Evolutionary conservation across 2,329 filamentous ascomycete species (phyloP), one percentile per base, ranked within the genome.

Genomic region (Colletotrichum sublineola): DNA sequence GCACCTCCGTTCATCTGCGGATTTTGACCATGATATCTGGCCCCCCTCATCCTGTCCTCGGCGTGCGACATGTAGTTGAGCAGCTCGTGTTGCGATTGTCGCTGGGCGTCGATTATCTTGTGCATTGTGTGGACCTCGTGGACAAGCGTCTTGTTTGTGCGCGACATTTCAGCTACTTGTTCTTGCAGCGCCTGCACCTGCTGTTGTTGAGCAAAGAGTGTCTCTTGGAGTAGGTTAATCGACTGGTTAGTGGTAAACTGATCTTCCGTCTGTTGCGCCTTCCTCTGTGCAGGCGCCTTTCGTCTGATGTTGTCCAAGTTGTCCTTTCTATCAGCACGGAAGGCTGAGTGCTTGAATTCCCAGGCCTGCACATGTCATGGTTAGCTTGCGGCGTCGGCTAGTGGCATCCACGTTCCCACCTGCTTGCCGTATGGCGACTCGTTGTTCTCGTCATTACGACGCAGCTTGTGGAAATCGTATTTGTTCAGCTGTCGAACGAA

Each of bases 271-370:
- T 85, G 84, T 75, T 89, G 88, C 3, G 87, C 82, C 80, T 98
- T 98, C 75, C 96, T 88, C 3, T 96, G 94, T 1, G 96, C 95
- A 0, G 96, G 96, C 2, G 96, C 96, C 84, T 99, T 99, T 77
- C 96, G 89, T 78, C 95, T 91, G 78, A 99, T 99, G 77, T 98
- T 98, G 79, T 99, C 96, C 60, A 99, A 87, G 57, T 95, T 96
- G 80, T 98, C 95, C 82, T 98, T 98, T 83, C 96, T 97, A 82
- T 98, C 96, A 75, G 93, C 92, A 77, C 95, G 93, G 84, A 99
- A 99, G 78, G 97, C 95, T 15, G 96, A 96, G 79, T 99, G 96
- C 80, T 96, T 97, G 81, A 99, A 99, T 80, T 99, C 96, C 94
- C 94, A 97, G 15, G 92, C 91, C 93, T 96, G 42, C 5, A 33